Evolutionary conservation across 2,329 filamentous ascomycete species (phyloP), one percentile per base, ranked within the genome.

Genomic region (Didymella segeticola): DNA sequence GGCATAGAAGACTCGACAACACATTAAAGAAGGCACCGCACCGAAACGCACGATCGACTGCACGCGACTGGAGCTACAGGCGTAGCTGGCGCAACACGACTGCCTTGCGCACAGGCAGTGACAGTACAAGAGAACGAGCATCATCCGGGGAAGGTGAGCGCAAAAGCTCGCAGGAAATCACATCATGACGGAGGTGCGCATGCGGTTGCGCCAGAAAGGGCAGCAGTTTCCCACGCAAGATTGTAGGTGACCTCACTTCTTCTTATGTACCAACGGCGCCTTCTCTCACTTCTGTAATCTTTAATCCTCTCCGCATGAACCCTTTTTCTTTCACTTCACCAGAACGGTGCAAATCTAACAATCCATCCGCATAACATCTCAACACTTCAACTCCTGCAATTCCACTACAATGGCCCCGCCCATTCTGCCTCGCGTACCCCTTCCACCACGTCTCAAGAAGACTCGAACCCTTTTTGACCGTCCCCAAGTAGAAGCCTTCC

Each of bases 401-500:
- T 15, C 23, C 42, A 43, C 34, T 9, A 31, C 31, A 6, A 47
- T 52, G 36, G 23, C 53, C 1, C 11, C 30, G 12, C 33, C 53
- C 43, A 55, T 41, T 12, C 50, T 50, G 27, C 58, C 53, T 2
- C 61, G 56, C 46, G 30, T 41, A 23, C 54, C 50, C 23, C 39
- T 37, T 27, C 43, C 48, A 43, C 43, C 41, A 29, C 43, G 45
- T 25, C 56, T 34, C 53, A 56, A 49, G 19, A 49, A 39, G 6
- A 17, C 9, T n/a, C 47, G 38, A 8, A 54, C 50, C 22, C 37
- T 46, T 30, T 47, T 56, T 52, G 39, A 54, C 54, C 43, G 29
- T 25, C 34, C 19, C 49, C 11, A 72, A 90, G 89, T 93, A 46
- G 82, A 86, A 61, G 83, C 87, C 64, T 85, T 93, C 55, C 87